Evolutionary conservation across 441 rosid species (phyloP), one percentile per base, ranked within the genome.

Genomic region (Omphalea diandra): DNA sequence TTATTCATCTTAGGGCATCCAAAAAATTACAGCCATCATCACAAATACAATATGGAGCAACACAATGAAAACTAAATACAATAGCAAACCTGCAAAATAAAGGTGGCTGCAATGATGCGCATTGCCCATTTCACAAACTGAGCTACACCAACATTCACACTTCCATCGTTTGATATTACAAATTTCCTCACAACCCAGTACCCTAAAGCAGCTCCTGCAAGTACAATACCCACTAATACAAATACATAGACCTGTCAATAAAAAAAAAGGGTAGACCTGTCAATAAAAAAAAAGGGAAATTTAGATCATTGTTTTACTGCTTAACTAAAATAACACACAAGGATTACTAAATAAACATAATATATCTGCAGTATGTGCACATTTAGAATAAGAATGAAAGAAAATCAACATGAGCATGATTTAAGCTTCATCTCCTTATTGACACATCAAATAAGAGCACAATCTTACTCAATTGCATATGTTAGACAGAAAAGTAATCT

Each of bases 81-180:
- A 49, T 68, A 55, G 24, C 69, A 69, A 32, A 90, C 98, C 98
- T 88, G 96, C 61, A 89, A 82, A 73, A 95, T 85, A 55, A 87
- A 84, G 4, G 86, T 82, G 31, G 87, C 76, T 20, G 90, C 95
- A 78, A 93, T 29, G 33, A 87, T 73, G 40, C 96, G 87, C 90
- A 88, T 90, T 17, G 94, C 86, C 93, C 96, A 93, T 87, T 93
- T 95, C 68, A 90, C 95, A 76, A 95, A 95, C 68, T 88, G 92
- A 6, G 96, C 97, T 55, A 93, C 83, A 72, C 88, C 85, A 47
- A 71, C 83, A 77, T 90, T 94, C 73, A 95, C 98, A 60, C 80
- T 83, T 73, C 98, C 97, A 72, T 91, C 94, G 73, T 86, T 83
- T n/a, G 87, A 81, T 29, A 95, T 83, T n/a, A 93, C 92, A 74